phyloP scores from a whole-genome alignment of 352 stramenopile species.

The Globisporangium heterothallicum region DNA sequence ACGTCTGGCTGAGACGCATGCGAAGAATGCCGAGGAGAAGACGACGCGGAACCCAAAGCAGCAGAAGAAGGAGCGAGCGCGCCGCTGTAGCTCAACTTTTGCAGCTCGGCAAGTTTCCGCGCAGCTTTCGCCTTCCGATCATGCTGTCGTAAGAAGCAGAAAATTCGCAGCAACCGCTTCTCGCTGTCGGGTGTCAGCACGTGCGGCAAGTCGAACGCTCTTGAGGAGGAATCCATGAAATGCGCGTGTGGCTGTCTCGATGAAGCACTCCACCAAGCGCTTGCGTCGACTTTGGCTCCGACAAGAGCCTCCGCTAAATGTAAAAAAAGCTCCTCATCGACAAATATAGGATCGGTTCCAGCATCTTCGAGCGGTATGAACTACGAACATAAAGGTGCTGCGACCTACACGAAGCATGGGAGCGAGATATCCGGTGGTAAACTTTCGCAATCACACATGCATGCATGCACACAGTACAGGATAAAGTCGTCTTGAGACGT shows the following conservation, averaged over 20 bases:
- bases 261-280: neutral
- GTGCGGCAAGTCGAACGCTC: constrained; percentile 15
- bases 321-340: too few species aligned
- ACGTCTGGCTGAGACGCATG: neutral
- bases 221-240: constrained; percentile 16
- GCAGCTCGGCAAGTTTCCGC: constrained; percentile 28
- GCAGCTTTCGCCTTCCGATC: constrained; percentile 41
- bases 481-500: too few species aligned
- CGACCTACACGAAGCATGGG: too few species aligned
- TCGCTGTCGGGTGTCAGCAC: constrained; percentile 37
- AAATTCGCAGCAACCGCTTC: constrained; percentile 41
- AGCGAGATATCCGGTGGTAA: too few species aligned
- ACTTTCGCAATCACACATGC: too few species aligned
- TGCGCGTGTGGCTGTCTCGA: neutral
- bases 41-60: neutral
- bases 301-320: too few species aligned
- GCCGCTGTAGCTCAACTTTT: constrained; percentile 13
- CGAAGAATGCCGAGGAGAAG: neutral
- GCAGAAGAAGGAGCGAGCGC: neutral
- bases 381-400: too few species aligned
- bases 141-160: constrained; percentile 52
- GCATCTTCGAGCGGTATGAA: too few species aligned
- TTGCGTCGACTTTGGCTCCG: too few species aligned
- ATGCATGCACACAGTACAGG: too few species aligned
- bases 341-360: too few species aligned